phyloP scores from a whole-genome alignment of 2,329 filamentous ascomycete genomes.

The Nothomitra cinnamomea region DNA sequence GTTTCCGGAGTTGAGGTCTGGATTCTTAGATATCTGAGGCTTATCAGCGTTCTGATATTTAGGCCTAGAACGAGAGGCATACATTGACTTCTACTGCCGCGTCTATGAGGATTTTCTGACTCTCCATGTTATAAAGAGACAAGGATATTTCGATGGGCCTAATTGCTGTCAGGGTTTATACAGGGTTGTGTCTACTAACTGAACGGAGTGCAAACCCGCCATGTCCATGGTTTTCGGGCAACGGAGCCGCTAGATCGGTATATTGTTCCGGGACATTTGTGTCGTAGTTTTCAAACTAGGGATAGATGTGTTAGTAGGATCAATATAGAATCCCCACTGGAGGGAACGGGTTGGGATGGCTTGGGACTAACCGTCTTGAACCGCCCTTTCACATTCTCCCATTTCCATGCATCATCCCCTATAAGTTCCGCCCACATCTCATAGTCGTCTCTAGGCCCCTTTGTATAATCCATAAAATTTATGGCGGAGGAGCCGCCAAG shows the following conservation, averaged over 20 bases:
- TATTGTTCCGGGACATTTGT: neutral
- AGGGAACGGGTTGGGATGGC: neutral
- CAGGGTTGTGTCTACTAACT: too few relatives aligned
- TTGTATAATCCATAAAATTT: conserved; percentile 36
- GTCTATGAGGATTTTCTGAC: conserved; percentile 33
- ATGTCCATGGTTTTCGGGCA: neutral
- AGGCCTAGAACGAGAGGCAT: too few relatives aligned
- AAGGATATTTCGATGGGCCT: too few relatives aligned
- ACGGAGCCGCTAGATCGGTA: neutral
- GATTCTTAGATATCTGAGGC: conserved; percentile 30
- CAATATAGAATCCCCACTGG: conserved; percentile 26
- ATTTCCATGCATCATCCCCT: conserved; percentile 37
- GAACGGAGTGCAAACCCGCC: neutral
- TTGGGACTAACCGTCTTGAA: conserved; percentile 33
- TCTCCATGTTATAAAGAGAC: conserved; percentile 25
- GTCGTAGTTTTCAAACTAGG: conserved; percentile 24
- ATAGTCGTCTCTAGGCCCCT: conserved; percentile 42
- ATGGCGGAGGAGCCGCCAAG: conserved; percentile 36
- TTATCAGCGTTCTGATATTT: too few relatives aligned
- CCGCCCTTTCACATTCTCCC: conserved; percentile 33
- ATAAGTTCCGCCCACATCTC: conserved; percentile 41
- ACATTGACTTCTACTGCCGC: conserved; percentile 20
- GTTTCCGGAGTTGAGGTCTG: conserved; percentile 40
- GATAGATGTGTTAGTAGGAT: conserved; percentile 4
- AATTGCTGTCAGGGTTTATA: too few relatives aligned